A percentile compares a stretch with the other conserved stretches of the same genome.
These are phyloP conservation scores for Pyracantha coccinea DNA, from an alignment of 331 rosid species.

Conservation along the genomic window DNA sequence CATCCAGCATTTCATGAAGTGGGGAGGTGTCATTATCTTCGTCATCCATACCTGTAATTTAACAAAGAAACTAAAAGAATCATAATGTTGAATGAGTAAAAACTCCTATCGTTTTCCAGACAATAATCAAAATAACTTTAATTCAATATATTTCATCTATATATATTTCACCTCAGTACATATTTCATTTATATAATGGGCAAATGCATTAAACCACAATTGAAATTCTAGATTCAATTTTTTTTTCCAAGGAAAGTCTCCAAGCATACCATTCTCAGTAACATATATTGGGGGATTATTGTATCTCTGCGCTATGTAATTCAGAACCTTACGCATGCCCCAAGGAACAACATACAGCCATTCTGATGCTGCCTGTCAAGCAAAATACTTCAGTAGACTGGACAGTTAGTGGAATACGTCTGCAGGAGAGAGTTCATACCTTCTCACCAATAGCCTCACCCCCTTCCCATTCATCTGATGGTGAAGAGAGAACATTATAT, in stretches of 20 bases:
- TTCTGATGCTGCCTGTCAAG: conserved; percentile 92
- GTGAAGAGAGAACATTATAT: conserved; percentile 18
- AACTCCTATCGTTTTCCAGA: background rate
- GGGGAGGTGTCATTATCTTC: conserved; percentile 51
- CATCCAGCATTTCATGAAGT: conserved; percentile 74
- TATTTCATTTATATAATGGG: background rate
- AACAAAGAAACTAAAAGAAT: conserved; percentile 4
- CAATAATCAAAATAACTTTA: background rate
- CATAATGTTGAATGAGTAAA: background rate
- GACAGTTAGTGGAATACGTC: background rate
- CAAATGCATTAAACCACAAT: background rate
- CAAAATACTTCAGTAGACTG: conserved; percentile 6
- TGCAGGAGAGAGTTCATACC: conserved; percentile 35
- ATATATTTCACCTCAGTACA: background rate
- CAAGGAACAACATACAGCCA: conserved; percentile 98
- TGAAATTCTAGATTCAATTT: background rate
- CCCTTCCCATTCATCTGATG: conserved; percentile 76
- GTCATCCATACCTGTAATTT: conserved; percentile 81
- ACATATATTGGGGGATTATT: conserved; percentile 46
- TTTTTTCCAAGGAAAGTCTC: background rate
- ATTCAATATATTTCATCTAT: background rate
- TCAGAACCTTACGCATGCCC: conserved; percentile 73
- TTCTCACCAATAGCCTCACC: conserved; percentile 77
- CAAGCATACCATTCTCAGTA: conserved; percentile 77
- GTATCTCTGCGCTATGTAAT: conserved; percentile 59